Evolutionary conservation across 441 rosid species (phyloP).

Genomic region (Codiaeum variegatum): DNA sequence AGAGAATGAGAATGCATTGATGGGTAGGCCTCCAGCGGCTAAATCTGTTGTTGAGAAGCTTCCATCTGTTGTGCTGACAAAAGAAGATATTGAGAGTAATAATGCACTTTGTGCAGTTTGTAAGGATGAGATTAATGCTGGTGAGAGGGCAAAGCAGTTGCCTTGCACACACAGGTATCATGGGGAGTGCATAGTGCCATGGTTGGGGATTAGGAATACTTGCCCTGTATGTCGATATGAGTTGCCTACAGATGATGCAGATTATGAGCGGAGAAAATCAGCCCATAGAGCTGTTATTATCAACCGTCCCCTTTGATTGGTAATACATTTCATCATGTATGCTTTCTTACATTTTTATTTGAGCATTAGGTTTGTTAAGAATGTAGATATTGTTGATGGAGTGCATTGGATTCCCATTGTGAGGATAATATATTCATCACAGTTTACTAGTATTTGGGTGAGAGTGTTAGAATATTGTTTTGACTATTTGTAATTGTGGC

Average conservation of each 20-base stretch:
- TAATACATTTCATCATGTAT: slow-evolving; percentile 17
- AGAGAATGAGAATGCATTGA: slow-evolving; percentile 44
- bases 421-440: slow-evolving; percentile 22
- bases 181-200: slow-evolving; percentile 71
- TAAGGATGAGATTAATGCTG: slow-evolving; percentile 67
- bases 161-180: slow-evolving; percentile 88
- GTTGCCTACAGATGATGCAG: slow-evolving; percentile 75
- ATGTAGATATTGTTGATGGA: slow-evolving; percentile 31
- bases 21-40: slow-evolving; percentile 69
- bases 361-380: slow-evolving; percentile 30
- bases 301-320: slow-evolving; percentile 29
- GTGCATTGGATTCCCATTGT: slow-evolving; percentile 21
- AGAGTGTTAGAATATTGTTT: slow-evolving; percentile 23
- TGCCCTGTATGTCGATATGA: slow-evolving; percentile 93
- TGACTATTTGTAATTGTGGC: slow-evolving; percentile 24
- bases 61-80: slow-evolving; percentile 44
- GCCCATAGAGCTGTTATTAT: slow-evolving; percentile 28
- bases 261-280: slow-evolving; percentile 61
- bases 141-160: slow-evolving; percentile 56
- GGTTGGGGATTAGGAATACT: slow-evolving; percentile 82
- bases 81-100: slow-evolving; percentile 44
- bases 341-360: slow-evolving; percentile 21
- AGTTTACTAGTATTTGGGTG: slow-evolving; percentile 18
- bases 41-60: slow-evolving; percentile 57
- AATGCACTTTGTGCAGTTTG: slow-evolving; percentile 73